Evolutionary conservation across 441 rosid genomes (phyloP).

Genomic region (Populus hybrid): DNA sequence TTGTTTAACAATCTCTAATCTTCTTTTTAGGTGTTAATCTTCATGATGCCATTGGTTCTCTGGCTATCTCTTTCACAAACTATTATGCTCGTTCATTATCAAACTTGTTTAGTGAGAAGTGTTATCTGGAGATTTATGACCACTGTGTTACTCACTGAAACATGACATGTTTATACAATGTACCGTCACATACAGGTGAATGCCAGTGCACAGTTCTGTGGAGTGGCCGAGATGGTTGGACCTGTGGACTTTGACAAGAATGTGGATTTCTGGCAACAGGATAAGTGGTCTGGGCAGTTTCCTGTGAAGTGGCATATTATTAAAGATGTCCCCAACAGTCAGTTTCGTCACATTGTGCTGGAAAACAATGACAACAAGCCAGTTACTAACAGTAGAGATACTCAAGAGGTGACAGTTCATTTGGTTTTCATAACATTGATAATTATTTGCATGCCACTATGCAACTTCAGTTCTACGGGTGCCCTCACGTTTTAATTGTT

Average conservation of each 20-base stretch:
- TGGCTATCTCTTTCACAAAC: background rate
- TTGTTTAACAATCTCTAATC: background rate
- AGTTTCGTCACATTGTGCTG: constrained; percentile 72
- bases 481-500: background rate
- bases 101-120: background rate
- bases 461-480: background rate
- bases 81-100: background rate
- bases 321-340: constrained; percentile 77
- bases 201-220: constrained; percentile 95
- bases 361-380: constrained; percentile 89
- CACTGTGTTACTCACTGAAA: background rate
- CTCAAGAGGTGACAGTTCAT: constrained; percentile 74
- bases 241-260: constrained; percentile 73
- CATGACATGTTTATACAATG: background rate
- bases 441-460: background rate
- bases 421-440: background rate
- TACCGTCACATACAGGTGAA: constrained; percentile 54
- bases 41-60: background rate
- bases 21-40: background rate
- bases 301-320: constrained; percentile 87
- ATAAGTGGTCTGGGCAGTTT: constrained; percentile 93
- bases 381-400: constrained; percentile 92
- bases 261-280: constrained; percentile 97
- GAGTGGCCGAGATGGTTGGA: constrained; percentile 91
- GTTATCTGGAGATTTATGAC: background rate